Base-by-base conservation (phyloP, 768 basidiomycete genomes). In the Termitomyces sp. region DNA sequence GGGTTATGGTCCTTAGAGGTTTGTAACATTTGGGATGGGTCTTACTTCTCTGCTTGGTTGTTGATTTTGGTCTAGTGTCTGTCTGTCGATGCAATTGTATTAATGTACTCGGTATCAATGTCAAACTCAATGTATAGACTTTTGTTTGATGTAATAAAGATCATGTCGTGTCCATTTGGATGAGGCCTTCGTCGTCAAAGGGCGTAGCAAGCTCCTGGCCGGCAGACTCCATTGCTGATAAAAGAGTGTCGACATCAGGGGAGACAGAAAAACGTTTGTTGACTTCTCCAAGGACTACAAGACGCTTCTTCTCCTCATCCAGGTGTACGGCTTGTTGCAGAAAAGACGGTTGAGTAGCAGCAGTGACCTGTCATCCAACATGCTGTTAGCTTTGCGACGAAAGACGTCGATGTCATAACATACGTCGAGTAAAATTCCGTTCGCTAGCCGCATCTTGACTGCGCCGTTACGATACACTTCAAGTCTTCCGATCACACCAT, bases 371-470 rank as follows among this genome's bases (percentile, higher is more conserved):
- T 36, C 45, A 47, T 54, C 30, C 40, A 52, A 8, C 22, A n/a
- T 30, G 22, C 14, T 28, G 22, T 49, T 35, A 33, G 8, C 53
- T 14, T 51, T 50, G 40, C 3, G 35, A 38, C 26, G 26, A 35
- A 38, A 56, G 33, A 30, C 11, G n/a, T 40, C 43, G 35, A 55
- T 41, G 41, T 16, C 30, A 13, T 18, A 18, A 73, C 85, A 61
- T 69, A 94, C 94, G 67, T 95, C 88, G 67, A 96, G 75, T 13
- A 96, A 72, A 38, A 94, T 92, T 35, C 83, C 90, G 60, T 94
- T 87, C 3, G 79, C 79, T 26, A 97, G 72, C 22, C 90, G 86
- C 77, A 97, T 90, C 71, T 92, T 95, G 56, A 94, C 88, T 10
- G 82, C 79, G 6, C 94, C 94, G 63, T 88, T 94, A 54, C 81